Evolutionary conservation across 352 stramenopile species (phyloP), one percentile per base, ranked within the genome.

Genomic region (Saprolegnia diclina): DNA sequence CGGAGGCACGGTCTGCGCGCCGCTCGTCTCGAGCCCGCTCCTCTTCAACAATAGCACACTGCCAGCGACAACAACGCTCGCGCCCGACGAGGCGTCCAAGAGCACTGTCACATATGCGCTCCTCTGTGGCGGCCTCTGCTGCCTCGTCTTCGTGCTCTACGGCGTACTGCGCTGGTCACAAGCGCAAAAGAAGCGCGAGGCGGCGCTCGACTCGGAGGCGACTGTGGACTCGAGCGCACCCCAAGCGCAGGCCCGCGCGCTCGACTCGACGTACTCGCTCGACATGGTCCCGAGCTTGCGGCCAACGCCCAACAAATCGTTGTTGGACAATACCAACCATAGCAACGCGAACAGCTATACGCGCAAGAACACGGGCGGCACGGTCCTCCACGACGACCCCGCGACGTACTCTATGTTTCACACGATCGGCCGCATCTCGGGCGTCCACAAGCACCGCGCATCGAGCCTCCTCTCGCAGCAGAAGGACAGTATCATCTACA

Each of bases 381-480:
- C 52, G 24, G 35, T 59, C 24, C n/a, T 54, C 24, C 52, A 59
- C 35, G 52, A 67, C 48, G 38, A 67, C 24, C 10, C 18, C 5
- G 61, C 61, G 7, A 67, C 40, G 22, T 50, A 56, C 32, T 67
- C 61, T 5, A 67, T 67, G 61, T 67, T 67, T 26, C 61, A 67
- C 61, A 67, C 61, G 2, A 38, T 67, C 26, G 61, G 61, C 0
- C 61, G 61, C 48, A 56, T 67, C 32, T 67, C 61, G 45, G 32
- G 32, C 29, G 21, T n/a, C 10, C 22, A 35, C 37, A 22, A 37
- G 19, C 18, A 56, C 19, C 13, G 40, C 22, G 38, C 38, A 6
- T 56, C 19, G 26, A n/a, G 13, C 37, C 37, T 24, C n/a, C 37
- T 18, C 18, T 35, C 21, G 14, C 19, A 54, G 11, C 21, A 40